Evolutionary conservation across 345 rosid species (phyloP), one percentile per base, ranked within the genome.

Genomic region (Rhizophora apiculata): DNA sequence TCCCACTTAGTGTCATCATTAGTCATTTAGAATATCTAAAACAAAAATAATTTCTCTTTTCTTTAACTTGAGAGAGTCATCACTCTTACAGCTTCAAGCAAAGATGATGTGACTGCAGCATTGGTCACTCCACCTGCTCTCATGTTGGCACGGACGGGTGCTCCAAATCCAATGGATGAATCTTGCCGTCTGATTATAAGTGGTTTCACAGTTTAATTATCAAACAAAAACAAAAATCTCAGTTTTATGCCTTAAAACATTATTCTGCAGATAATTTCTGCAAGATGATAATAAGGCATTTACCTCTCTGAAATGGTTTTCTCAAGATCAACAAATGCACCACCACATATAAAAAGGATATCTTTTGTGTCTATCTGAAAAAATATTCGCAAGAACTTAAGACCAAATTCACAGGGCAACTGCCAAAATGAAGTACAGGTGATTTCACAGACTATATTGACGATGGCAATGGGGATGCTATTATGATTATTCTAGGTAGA

Each of bases 141-240:
- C 96, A 94, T 91, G 82, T 83, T 94, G 70, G 96, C 97, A 68
- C 96, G 96, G 32, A 94, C 96, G 74, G 97, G 96, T 74, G 96
- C 98, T 80, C 98, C 97, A 79, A 94, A 94, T 69, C 98, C 98
- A 71, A 94, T 94, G 34, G 97, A 94, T 56, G 97, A 87, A 79
- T 88, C 97, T 82, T 91, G 97, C 36, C 90, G 90, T 83, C 98
- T 94, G 80, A 55, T 16, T 1, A 15, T 43, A 13, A 43, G 49
- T 13, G 19, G 1, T 43, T 43, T 13, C 49, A 43, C 4, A 43
- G 18, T 43, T 43, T 43, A 68, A 81, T 69, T 69, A 69, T 10
- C 54, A 74, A 5, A 7, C 1, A 36, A 67, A 68, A 16, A 64
- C 6, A 27, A 24, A 15, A 37, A 1, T 27, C 46, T 63, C 51